Evolutionary conservation across 331 rosid genomes (phyloP).

Genomic region (Telfairia occidentalis): DNA sequence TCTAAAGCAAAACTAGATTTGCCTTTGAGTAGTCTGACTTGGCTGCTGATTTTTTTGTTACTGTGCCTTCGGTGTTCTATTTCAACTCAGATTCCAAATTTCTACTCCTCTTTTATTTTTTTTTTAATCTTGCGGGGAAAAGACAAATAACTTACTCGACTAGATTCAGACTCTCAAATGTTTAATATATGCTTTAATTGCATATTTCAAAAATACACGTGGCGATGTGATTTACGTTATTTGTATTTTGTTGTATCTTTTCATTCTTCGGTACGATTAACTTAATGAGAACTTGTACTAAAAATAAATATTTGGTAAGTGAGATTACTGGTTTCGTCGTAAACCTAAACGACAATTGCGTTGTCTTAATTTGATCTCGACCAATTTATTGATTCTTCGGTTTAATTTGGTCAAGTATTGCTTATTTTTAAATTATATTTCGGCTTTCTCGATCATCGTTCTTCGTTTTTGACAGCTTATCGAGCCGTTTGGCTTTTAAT

Average conservation of each 20-base stretch:
- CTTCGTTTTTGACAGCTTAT: too few species aligned
- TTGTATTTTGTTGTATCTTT: background rate
- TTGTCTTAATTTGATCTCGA: background rate
- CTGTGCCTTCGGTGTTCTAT: background rate
- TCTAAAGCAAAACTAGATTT: background rate
- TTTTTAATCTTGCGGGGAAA: background rate
- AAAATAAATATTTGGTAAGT: background rate
- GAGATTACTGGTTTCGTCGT: background rate
- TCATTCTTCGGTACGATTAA: too few species aligned
- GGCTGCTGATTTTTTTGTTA: background rate
- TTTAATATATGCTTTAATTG: background rate
- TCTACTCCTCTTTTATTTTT: background rate
- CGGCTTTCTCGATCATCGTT: too few species aligned
- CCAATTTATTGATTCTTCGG: background rate
- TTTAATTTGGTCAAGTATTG: background rate
- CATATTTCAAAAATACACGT: background rate
- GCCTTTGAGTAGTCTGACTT: background rate
- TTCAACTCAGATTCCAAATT: background rate
- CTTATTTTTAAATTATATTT: too few species aligned
- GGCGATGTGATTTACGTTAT: background rate
- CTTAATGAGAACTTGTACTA: too few species aligned
- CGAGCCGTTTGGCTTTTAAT: too few species aligned
- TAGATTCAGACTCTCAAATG: background rate
- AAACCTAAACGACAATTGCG: too few species aligned
- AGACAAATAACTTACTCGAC: background rate